A percentile compares a stretch with the other conserved stretches of the same genome.
phyloP scores from a whole-genome alignment of 2,329 filamentous ascomycete species.

The Eutypa lata region DNA sequence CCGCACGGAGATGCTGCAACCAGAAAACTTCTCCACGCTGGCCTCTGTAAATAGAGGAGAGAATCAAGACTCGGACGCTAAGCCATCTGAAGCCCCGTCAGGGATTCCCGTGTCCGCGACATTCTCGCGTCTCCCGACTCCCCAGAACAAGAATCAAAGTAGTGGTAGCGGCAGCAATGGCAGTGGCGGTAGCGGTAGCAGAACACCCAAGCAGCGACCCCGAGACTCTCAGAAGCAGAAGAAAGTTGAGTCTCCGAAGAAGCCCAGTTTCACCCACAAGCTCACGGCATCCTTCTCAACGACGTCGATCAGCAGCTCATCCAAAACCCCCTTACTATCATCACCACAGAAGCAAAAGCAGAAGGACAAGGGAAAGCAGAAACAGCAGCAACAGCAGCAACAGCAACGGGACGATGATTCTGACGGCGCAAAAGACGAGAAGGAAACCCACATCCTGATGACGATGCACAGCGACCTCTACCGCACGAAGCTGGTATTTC shows the following conservation, averaged over 20 bases:
- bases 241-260: too few species aligned
- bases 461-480: conserved; percentile 37
- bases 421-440: not conserved
- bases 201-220: too few species aligned
- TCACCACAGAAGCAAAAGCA: too few species aligned
- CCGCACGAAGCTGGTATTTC: conserved; percentile 42
- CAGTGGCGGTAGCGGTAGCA: too few species aligned
- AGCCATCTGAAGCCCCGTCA: not conserved
- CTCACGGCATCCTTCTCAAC: not conserved
- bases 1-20: conserved; percentile 37
- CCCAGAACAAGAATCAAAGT: too few species aligned
- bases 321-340: too few species aligned
- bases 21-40: conserved; percentile 21
- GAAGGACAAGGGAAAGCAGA: not conserved
- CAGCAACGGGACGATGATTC: not conserved
- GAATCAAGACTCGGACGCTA: not conserved
- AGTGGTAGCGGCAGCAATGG: too few species aligned
- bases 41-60: conserved; percentile 7
- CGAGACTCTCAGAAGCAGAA: too few species aligned
- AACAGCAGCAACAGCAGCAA: not conserved
- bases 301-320: conserved; percentile 9
- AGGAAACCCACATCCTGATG: not conserved
- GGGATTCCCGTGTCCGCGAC: too few species aligned
- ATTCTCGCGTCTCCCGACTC: too few species aligned
- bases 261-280: too few species aligned